Evolutionary conservation across 495 filamentous ascomycete genomes (phyloP), one percentile per base, ranked within the genome.

Genomic region (Aspergillus sparsus): DNA sequence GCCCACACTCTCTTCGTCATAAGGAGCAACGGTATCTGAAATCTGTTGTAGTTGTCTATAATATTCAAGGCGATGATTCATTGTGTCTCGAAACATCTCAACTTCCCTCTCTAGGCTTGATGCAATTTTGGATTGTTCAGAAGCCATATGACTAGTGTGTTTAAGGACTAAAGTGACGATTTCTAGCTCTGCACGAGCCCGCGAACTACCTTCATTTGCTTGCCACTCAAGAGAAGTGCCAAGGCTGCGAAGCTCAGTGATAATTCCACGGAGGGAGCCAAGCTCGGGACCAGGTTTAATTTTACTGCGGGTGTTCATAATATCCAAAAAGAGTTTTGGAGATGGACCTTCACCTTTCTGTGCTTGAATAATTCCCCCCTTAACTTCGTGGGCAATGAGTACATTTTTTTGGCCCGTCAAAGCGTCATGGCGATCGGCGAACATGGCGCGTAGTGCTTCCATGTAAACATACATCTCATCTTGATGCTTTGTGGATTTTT

Each of bases 41-140:
- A 97, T 84, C 15, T 83, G 81, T 68, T 97, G 93, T 16, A 98
- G 75, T 64, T 97, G 93, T 0, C 88, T 84, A 70, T 97, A 97
- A 61, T 88, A 97, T 41, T 93, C 91, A 6, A 96, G 74, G 11
- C 93, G 85, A 49, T 85, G 79, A 65, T 97, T 97, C 81, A 91
- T 89, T 0, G 88, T 84, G 36, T 83, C 81, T 32, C 83, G 86
- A 67, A 96, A 94, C 37, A 86, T 70, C 37, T 93, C 86, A 5
- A 92, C 68, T 65, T 97, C 93, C 65, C 81, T 88, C 54, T 89
- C 82, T 49, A 97, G 64, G 11, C 69, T 79, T 2, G 72, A 68
- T 0, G 79, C 75, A 6, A 77, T 79, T 72, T 93, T 96, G 5
- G 68, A 75, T 69, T 96, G 91, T 42, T 85, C 79, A 8, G 66